Percentiles rank a stretch among this genome's conserved stretches.
Evolutionary conservation across 1,284 basidiomycete genomes (phyloP).

Genomic region (Trichosporon sp.): DNA sequence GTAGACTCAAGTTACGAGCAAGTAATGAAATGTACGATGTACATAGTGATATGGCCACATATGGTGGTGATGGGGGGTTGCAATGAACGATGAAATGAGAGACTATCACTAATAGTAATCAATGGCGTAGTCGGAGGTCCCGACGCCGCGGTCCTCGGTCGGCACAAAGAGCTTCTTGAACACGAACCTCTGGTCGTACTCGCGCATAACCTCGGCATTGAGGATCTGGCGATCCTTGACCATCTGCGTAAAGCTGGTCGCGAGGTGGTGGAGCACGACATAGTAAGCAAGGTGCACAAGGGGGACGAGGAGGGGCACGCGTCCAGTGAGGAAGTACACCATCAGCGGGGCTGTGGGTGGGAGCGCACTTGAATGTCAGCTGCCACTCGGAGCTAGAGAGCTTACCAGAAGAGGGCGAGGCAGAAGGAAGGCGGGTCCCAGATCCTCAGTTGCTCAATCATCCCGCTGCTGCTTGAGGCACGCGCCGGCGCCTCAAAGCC

Average conservation of each 20-base stretch:
- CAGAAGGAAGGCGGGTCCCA: constrained; percentile 57
- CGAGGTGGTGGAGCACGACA: constrained; percentile 45
- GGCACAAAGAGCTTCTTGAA: constrained; percentile 51
- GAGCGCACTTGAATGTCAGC: constrained; percentile 42
- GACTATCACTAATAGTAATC: neutral
- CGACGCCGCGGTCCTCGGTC: constrained; percentile 49
- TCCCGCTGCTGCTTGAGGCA: neutral
- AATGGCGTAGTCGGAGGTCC: constrained; percentile 44
- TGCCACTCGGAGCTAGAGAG: constrained; percentile 4
- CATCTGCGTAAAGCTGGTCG: constrained; percentile 46
- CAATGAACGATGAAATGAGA: neutral
- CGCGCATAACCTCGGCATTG: constrained; percentile 55
- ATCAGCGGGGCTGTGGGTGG: constrained; percentile 49
- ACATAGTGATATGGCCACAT: constrained; percentile 17
- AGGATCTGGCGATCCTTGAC: constrained; percentile 55
- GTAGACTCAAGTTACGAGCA: constrained; percentile 18
- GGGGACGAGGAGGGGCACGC: constrained; percentile 48
- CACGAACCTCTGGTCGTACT: constrained; percentile 56
- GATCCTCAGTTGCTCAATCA: constrained; percentile 50
- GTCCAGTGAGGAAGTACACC: constrained; percentile 43
- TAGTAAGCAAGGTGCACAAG: constrained; percentile 42
- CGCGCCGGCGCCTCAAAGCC: neutral
- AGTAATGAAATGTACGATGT: constrained; percentile 21
- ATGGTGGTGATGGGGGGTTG: neutral
- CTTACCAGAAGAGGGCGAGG: constrained; percentile 55